Percentiles rank a stretch among this genome's conserved stretches.
phyloP scores from a whole-genome alignment of 805 yeast genomes.

The Peterozyma toletana region DNA sequence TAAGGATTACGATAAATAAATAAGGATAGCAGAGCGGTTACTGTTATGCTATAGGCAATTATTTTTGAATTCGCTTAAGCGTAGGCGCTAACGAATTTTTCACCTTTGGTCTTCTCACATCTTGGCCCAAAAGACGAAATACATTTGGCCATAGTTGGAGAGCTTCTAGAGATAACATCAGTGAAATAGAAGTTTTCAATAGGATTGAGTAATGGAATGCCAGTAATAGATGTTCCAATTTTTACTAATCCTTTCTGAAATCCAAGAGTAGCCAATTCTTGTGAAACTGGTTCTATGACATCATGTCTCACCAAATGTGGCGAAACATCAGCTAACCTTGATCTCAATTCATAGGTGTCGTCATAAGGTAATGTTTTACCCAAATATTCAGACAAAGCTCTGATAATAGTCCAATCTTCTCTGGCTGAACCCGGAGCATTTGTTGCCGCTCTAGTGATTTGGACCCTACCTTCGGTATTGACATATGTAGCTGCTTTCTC shows the following conservation, averaged over 20 bases:
- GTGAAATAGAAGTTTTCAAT: slow-evolving; percentile 83
- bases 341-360: slow-evolving; percentile 58
- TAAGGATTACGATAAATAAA: slow-evolving; percentile 4
- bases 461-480: slow-evolving; percentile 87
- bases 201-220: slow-evolving; percentile 55
- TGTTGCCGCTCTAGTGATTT: slow-evolving; percentile 78
- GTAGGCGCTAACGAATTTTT: slow-evolving; percentile 23
- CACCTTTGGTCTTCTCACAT: slow-evolving; percentile 50
- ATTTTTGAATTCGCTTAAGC: slow-evolving; percentile 12
- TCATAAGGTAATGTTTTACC: slow-evolving; percentile 71
- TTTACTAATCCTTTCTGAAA: slow-evolving; percentile 34
- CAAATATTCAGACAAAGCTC: slow-evolving; percentile 76
- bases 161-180: slow-evolving; percentile 78
- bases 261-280: slow-evolving; percentile 51
- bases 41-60: not conserved
- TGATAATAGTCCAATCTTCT: slow-evolving; percentile 84
- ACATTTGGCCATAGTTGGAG: slow-evolving; percentile 88
- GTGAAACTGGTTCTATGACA: slow-evolving; percentile 60
- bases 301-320: slow-evolving; percentile 77
- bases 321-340: slow-evolving; percentile 67
- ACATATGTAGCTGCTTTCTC: slow-evolving; percentile 81
- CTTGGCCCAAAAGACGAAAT: slow-evolving; percentile 64
- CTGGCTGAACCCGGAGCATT: slow-evolving; percentile 86
- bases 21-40: not conserved
- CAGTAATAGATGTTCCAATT: slow-evolving; percentile 26